phyloP scores from a whole-genome alignment of 495 filamentous ascomycete species.

The Penicillium lividum region DNA sequence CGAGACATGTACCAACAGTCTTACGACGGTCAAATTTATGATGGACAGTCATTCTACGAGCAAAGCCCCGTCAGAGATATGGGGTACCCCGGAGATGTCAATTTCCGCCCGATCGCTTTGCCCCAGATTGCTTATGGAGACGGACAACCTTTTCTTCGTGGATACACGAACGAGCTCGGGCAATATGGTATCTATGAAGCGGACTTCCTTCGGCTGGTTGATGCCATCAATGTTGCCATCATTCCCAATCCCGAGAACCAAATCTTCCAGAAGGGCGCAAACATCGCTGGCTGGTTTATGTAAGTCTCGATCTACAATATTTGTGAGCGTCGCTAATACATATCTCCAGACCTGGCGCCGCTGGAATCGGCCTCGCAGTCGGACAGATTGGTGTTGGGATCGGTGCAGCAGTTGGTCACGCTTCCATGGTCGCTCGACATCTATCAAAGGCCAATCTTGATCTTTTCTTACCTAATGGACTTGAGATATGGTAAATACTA shows the following conservation, averaged over 20 bases:
- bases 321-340: not conserved
- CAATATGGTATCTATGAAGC: slow-evolving; percentile 4
- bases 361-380: not conserved
- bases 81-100: not conserved
- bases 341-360: slow-evolving; percentile 6
- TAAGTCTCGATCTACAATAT: not conserved
- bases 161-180: not conserved
- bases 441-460: slow-evolving; percentile 5
- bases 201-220: slow-evolving; percentile 1
- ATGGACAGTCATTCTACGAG: not conserved
- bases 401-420: slow-evolving; percentile 3
- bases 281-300: slow-evolving; percentile 6
- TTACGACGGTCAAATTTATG: not conserved
- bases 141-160: slow-evolving; percentile 7
- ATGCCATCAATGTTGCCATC: slow-evolving; percentile 8
- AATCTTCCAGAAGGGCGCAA: slow-evolving; percentile 8
- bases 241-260: slow-evolving; percentile 7
- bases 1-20: not conserved
- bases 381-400: slow-evolving; percentile 6
- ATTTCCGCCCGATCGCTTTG: slow-evolving; percentile 1
- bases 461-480: not conserved
- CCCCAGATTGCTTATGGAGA: slow-evolving; percentile 5
- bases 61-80: not conserved
- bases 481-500: slow-evolving; percentile 3
- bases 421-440: not conserved